Evolutionary conservation across 2,329 filamentous ascomycete species (phyloP).

Genomic region (Pestalotiopsis sp.): DNA sequence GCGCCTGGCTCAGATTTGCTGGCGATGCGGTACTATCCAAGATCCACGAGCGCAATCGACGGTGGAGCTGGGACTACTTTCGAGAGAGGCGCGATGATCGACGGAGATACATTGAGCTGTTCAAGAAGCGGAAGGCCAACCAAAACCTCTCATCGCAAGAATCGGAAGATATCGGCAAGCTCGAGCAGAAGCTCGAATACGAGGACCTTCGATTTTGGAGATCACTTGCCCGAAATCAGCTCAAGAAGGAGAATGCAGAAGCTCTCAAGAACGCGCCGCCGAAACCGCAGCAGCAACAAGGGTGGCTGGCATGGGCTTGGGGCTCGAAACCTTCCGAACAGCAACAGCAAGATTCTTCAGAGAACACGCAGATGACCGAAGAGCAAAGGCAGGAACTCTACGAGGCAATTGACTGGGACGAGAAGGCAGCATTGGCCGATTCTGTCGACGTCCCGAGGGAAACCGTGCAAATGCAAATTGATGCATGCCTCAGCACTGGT

Average conservation of each 20-base stretch:
- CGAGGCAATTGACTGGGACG: constrained; percentile 96
- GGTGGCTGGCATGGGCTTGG: constrained; percentile 93
- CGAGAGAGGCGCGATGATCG: constrained; percentile 89
- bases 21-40: constrained; percentile 86
- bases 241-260: constrained; percentile 92
- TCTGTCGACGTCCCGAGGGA: constrained; percentile 88
- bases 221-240: constrained; percentile 87
- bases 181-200: constrained; percentile 88
- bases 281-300: constrained; percentile 69
- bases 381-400: constrained; percentile 96
- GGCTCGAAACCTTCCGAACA: constrained; percentile 64
- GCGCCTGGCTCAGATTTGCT: constrained; percentile 90
- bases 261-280: constrained; percentile 67
- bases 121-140: constrained; percentile 87
- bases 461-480: constrained; percentile 87
- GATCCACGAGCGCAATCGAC: constrained; percentile 89
- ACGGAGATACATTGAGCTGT: constrained; percentile 84
- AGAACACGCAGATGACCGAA: constrained; percentile 87
- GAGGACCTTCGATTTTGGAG: constrained; percentile 98
- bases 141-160: constrained; percentile 72
- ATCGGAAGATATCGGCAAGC: constrained; percentile 65
- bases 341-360: constrained; percentile 56
- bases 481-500: constrained; percentile 89
- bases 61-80: constrained; percentile 97
- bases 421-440: constrained; percentile 87